Evolutionary conservation across 140 eudicot species (phyloP).

Genomic region (Oenanthe javanica): DNA sequence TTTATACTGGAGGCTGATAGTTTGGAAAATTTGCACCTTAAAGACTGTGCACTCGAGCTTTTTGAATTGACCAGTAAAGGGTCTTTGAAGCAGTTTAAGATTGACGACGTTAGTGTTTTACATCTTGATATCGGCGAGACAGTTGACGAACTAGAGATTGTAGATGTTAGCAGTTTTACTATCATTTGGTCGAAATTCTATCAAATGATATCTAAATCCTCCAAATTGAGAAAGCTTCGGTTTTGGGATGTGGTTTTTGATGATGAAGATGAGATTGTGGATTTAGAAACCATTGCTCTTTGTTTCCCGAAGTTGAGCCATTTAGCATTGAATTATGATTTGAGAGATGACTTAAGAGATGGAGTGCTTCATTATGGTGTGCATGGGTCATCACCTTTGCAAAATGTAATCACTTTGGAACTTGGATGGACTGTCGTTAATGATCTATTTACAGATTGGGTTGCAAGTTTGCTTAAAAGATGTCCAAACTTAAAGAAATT

Average conservation of each 20-base stretch:
- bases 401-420: conserved; percentile 60
- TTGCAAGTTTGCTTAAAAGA: conserved; percentile 49
- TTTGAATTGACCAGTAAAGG: conserved; percentile 75
- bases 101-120: conserved; percentile 76
- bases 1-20: conserved; percentile 67
- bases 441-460: conserved; percentile 64
- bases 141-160: conserved; percentile 63
- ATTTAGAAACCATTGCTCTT: conserved; percentile 56
- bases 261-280: conserved; percentile 72
- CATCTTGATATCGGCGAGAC: conserved; percentile 76
- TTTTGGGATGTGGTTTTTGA: conserved; percentile 84
- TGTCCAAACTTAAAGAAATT: conserved; percentile 55
- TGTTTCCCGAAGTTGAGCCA: conserved; percentile 55
- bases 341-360: conserved; percentile 46
- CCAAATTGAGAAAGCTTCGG: conserved; percentile 59
- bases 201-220: conserved; percentile 62
- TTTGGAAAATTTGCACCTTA: conserved; percentile 64
- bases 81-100: conserved; percentile 50
- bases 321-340: conserved; percentile 69
- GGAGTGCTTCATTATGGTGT: conserved; percentile 51
- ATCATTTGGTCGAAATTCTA: conserved; percentile 73
- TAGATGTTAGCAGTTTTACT: conserved; percentile 73
- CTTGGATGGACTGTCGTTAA: conserved; percentile 72
- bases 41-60: conserved; percentile 72
- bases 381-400: conserved; percentile 40